Percentiles rank a stretch among this genome's conserved stretches.
phyloP scores from a whole-genome alignment of 345 rosid species.

The Citrus hindsii region DNA sequence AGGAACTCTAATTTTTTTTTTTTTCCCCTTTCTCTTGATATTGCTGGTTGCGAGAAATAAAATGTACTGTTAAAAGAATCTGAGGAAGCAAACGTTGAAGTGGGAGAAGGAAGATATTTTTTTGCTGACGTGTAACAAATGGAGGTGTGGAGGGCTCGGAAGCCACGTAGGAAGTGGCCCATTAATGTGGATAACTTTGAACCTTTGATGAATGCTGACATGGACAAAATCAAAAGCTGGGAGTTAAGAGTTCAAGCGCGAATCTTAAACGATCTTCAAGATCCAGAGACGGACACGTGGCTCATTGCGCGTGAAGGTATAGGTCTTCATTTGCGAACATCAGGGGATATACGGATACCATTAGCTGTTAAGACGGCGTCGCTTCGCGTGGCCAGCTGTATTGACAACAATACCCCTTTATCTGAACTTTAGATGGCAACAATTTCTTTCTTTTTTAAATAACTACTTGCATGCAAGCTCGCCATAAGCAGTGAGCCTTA shows the following conservation, averaged over 20 bases:
- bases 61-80: conserved; percentile 16
- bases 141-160: conserved; percentile 22
- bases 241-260: conserved; percentile 13
- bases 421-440: neutral
- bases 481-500: neutral
- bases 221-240: conserved; percentile 51
- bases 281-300: conserved; percentile 34
- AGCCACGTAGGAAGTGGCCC: conserved; percentile 15
- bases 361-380: too few relatives aligned
- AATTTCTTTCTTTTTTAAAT: neutral
- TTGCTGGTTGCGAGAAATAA: neutral
- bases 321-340: neutral
- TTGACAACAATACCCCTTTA: neutral
- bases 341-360: neutral
- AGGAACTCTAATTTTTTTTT: neutral
- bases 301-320: neutral
- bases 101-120: conserved; percentile 34
- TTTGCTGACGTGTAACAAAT: conserved; percentile 36
- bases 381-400: neutral
- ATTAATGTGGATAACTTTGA: conserved; percentile 2
- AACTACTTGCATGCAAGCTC: too few relatives aligned
- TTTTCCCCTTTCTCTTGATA: neutral
- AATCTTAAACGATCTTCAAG: conserved; percentile 19
- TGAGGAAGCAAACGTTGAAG: neutral
- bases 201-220: conserved; percentile 19